These are phyloP conservation scores for Gossypium mustelinum DNA, from an alignment of 345 rosid species.

Conservation along the genomic window DNA sequence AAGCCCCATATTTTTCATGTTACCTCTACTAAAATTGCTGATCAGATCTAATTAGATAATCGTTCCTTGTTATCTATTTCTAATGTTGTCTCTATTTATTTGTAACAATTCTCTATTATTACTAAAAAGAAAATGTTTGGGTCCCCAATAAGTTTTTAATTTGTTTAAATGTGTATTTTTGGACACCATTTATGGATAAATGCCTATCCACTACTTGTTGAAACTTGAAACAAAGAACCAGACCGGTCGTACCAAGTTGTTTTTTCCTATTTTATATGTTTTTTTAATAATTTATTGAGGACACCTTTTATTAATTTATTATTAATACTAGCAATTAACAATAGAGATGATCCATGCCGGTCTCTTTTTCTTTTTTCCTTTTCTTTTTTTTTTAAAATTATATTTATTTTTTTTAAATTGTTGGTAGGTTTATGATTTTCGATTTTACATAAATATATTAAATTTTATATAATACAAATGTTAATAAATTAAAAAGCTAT, in stretches of 20 bases:
- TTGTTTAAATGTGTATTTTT: background rate
- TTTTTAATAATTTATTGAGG: background rate
- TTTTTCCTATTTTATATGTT: background rate
- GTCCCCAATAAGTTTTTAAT: background rate
- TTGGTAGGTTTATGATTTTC: background rate
- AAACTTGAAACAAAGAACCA: background rate
- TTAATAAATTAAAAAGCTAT: too few species aligned
- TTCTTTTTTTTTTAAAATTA: too few species aligned
- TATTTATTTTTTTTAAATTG: too few species aligned
- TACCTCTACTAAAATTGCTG: too few species aligned
- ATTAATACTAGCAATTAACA: background rate
- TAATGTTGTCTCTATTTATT: too few species aligned
- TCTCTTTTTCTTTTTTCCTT: background rate
- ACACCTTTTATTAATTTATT: background rate
- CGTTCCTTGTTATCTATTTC: too few species aligned
- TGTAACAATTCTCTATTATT: too few species aligned
- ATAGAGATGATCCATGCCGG: slow-evolving; percentile 3
- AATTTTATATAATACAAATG: too few species aligned
- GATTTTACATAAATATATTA: too few species aligned
- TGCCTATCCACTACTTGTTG: slow-evolving; percentile 18
- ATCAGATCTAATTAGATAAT: too few species aligned
- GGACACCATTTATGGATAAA: slow-evolving; percentile 9
- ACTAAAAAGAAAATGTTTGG: background rate
- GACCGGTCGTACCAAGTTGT: slow-evolving; percentile 5
- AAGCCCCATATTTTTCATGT: rapidly evolving